phyloP scores from a whole-genome alignment of 2,329 filamentous ascomycete genomes.

The Neopestalotiopsis clavispora region DNA sequence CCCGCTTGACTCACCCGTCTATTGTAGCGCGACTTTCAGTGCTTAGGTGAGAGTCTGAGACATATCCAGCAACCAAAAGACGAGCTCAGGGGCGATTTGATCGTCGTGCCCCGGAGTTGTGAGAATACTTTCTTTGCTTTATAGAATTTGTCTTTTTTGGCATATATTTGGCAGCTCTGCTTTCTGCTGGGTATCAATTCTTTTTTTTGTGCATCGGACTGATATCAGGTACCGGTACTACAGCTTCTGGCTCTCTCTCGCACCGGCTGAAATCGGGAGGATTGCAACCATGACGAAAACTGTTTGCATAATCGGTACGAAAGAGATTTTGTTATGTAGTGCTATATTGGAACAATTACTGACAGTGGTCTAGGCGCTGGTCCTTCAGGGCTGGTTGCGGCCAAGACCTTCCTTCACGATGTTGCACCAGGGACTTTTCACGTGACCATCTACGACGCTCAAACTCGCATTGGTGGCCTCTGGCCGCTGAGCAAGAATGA shows the following conservation, averaged over 20 bases:
- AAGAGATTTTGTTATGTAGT: not conserved
- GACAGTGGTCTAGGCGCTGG: constrained; percentile 60
- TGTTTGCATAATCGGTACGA: constrained; percentile 57
- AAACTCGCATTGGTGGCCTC: constrained; percentile 73
- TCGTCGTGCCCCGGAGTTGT: not conserved
- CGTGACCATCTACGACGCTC: constrained; percentile 73
- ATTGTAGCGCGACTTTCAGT: not conserved
- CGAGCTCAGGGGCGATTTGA: not conserved
- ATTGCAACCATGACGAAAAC: constrained; percentile 44
- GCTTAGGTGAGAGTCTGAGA: not conserved
- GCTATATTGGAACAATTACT: constrained; percentile 11
- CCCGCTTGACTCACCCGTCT: not conserved
- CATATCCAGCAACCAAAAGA: not conserved
- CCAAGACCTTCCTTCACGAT: constrained; percentile 74
- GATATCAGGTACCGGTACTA: not conserved
- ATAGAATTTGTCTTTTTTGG: not conserved
- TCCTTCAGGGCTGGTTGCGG: constrained; percentile 70
- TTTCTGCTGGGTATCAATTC: not conserved
- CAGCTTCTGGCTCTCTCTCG: not conserved
- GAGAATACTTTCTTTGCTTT: no score
- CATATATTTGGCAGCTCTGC: not conserved
- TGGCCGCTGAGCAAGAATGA: constrained; percentile 67
- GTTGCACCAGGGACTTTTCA: constrained; percentile 59
- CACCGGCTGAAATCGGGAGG: constrained; percentile 14
- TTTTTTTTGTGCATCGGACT: not conserved